Percentiles rank a stretch among this genome's conserved stretches.
Evolutionary conservation across 2,329 filamentous ascomycete species (phyloP).

Genomic region (Alternaria arbusti): DNA sequence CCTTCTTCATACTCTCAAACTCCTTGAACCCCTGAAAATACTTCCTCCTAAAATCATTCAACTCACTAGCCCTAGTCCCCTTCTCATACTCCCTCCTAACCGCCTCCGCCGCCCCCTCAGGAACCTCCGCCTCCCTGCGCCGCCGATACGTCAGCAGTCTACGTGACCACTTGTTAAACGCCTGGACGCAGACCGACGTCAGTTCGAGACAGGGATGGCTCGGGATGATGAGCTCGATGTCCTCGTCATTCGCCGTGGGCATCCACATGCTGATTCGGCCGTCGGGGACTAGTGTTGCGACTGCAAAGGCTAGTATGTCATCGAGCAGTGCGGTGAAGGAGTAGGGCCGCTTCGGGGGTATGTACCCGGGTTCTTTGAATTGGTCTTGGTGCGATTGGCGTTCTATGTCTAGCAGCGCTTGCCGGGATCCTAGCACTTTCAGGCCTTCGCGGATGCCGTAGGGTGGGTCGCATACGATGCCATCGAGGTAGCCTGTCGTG

Average conservation of each 20-base stretch:
- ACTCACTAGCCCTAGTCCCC: constrained; percentile 66
- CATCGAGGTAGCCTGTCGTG: constrained; percentile 70
- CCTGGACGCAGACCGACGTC: constrained; percentile 79
- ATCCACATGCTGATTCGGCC: constrained; percentile 95
- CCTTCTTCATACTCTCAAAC: constrained; percentile 39
- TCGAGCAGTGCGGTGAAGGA: constrained; percentile 89
- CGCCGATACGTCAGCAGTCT: constrained; percentile 86
- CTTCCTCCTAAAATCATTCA: constrained; percentile 71
- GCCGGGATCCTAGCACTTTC: constrained; percentile 80
- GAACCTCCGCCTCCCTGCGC: constrained; percentile 64
- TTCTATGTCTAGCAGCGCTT: constrained; percentile 49
- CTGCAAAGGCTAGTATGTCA: constrained; percentile 85
- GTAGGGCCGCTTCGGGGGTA: constrained; percentile 90
- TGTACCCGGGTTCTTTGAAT: constrained; percentile 61
- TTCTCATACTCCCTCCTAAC: constrained; percentile 43
- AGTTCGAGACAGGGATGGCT: constrained; percentile 76
- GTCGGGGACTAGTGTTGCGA: constrained; percentile 74
- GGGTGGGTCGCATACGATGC: constrained; percentile 92
- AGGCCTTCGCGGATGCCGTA: constrained; percentile 94
- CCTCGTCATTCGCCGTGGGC: constrained; percentile 72
- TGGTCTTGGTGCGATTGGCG: constrained; percentile 34
- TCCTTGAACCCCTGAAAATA: constrained; percentile 52
- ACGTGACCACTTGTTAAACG: constrained; percentile 92
- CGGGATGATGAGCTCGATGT: constrained; percentile 78
- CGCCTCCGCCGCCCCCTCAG: constrained; percentile 25